These are phyloP conservation scores for Delphinella strobiligena DNA, from an alignment of 2,329 filamentous ascomycete species.

Conservation along the genomic window DNA sequence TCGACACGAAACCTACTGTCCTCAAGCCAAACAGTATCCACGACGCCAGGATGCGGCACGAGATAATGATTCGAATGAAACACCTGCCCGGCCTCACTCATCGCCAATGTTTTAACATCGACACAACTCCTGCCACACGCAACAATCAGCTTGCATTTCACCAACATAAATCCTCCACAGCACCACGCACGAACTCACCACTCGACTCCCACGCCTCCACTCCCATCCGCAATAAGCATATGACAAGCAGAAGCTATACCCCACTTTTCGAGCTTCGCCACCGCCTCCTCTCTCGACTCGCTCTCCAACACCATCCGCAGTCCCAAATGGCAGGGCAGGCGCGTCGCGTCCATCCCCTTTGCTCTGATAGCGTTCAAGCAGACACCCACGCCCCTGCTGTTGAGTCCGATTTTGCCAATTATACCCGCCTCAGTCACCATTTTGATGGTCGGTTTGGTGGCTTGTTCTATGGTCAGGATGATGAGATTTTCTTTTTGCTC, in stretches of 20 bases:
- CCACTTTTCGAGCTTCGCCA: conserved; percentile 28
- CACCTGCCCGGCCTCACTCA: conserved; percentile 23
- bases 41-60: conserved; percentile 24
- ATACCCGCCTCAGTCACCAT: conserved; percentile 51
- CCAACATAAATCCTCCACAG: no score
- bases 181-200: conserved; percentile 21
- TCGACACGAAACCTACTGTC: conserved; percentile 26
- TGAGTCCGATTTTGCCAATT: conserved; percentile 56
- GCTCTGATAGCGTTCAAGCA: conserved; percentile 52
- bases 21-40: conserved; percentile 30
- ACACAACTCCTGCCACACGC: conserved; percentile 14
- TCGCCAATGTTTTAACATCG: conserved; percentile 19
- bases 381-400: conserved; percentile 44
- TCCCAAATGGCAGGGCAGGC: conserved; percentile 50
- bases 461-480: conserved; percentile 31
- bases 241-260: conserved; percentile 44
- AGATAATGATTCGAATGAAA: conserved; percentile 35
- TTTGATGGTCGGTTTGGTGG: conserved; percentile 28
- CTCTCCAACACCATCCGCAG: conserved; percentile 45
- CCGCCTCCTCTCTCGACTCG: conserved; percentile 33
- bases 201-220: conserved; percentile 37
- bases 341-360: conserved; percentile 38
- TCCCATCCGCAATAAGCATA: conserved; percentile 40
- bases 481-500: conserved; percentile 40
- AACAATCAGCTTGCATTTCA: no score